A percentile compares a stretch with the other conserved stretches of the same genome.
phyloP scores from a whole-genome alignment of 108 stramenopile species.

The Stephanodiscus minutulus region DNA sequence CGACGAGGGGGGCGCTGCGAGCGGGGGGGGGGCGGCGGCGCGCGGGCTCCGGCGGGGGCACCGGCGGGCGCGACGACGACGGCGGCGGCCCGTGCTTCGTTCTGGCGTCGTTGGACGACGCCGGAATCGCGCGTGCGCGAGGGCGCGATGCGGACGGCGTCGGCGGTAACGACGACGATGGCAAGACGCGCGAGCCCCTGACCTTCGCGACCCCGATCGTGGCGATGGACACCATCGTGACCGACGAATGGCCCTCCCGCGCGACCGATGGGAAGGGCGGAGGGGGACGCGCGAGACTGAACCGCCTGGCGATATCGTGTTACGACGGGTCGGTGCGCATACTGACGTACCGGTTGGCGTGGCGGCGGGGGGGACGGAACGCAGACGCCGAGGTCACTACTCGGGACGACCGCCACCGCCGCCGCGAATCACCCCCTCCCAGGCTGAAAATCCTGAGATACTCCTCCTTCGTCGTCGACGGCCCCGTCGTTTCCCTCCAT shows the following conservation, averaged over 20 bases:
- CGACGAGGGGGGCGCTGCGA: constrained; percentile 13
- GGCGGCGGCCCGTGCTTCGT: not conserved
- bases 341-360: constrained; percentile 21
- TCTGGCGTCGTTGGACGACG: constrained; percentile 3
- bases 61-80: not conserved
- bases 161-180: not conserved
- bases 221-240: constrained; percentile 34
- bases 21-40: not conserved
- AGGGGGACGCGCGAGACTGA: not conserved
- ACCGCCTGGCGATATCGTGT: constrained; percentile 34
- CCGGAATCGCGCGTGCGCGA: not conserved
- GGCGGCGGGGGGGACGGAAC: not conserved
- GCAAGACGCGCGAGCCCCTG: constrained; percentile 19
- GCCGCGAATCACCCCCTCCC: not conserved
- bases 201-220: constrained; percentile 32
- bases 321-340: constrained; percentile 48
- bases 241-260: not conserved
- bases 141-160: not conserved
- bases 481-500: constrained; percentile 44
- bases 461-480: constrained; percentile 45
- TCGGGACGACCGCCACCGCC: not conserved
- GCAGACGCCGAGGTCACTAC: not conserved
- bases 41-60: too few relatives aligned
- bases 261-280: not conserved
- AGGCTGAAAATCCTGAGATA: constrained; percentile 5